phyloP scores from a whole-genome alignment of 2,329 filamentous ascomycete species.

The Alternaria arbusti region DNA sequence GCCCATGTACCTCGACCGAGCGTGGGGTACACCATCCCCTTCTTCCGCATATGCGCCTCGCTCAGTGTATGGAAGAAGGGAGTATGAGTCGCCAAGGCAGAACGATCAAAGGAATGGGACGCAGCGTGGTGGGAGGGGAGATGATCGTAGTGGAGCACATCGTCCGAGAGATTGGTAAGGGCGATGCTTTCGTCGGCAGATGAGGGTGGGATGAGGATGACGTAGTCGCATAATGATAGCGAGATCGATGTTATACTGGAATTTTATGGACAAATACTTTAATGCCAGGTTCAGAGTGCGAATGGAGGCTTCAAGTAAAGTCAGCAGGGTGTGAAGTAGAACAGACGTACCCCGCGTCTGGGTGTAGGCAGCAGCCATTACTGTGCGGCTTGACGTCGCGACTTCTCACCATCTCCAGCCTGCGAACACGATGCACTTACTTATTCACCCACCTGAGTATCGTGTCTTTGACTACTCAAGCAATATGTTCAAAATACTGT shows the following conservation, averaged over 20 bases:
- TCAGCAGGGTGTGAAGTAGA: not conserved
- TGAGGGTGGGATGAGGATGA: not conserved
- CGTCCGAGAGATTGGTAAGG: not conserved
- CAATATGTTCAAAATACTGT: not conserved
- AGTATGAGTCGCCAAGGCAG: not conserved
- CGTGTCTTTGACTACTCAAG: not conserved
- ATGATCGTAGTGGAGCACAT: not conserved
- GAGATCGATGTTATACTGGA: not conserved
- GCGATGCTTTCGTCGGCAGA: not conserved
- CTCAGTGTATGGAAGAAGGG: not conserved
- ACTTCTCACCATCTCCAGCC: not conserved
- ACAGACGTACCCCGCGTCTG: not conserved
- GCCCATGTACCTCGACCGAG: not conserved
- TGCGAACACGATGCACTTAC: not conserved
- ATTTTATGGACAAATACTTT: accelerated
- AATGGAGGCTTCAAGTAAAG: accelerated
- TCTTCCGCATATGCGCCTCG: not conserved
- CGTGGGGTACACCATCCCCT: not conserved
- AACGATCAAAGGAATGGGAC: not conserved
- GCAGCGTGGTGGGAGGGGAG: not conserved
- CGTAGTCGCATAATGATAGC: not conserved
- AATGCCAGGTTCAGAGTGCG: not conserved
- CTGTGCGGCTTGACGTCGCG: not conserved
- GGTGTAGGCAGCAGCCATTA: not conserved
- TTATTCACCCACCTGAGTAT: not conserved